Base-by-base conservation (phyloP, 1,139 yeast genomes). In the Hanseniaspora gamundiae region DNA sequence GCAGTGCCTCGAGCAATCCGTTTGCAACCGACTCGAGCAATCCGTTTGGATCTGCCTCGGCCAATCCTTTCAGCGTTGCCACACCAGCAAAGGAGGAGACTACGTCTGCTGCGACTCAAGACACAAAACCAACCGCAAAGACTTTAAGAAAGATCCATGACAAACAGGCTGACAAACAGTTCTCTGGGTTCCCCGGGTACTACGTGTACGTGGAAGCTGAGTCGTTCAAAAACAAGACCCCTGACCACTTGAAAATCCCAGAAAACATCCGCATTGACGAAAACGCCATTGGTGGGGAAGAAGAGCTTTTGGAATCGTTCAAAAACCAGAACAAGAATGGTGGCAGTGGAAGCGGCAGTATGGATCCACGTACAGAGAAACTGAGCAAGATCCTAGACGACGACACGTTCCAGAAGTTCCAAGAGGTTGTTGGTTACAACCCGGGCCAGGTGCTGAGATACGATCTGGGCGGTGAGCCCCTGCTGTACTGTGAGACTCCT, bases 371-470 rank as follows among this genome's bases (percentile, higher is more conserved):
- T 27, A 64, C 66, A 7, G 71, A 62, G 42, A 61, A 57, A 41
- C 42, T 64, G 2, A 57, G 67, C 39, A 70, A 64, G 33, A 57
- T 78, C 67, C 68, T 81, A 49, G 83, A 81, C 48, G 96, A 87
- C 58, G 77, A 76, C 48, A 74, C 73, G 14, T 91, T 91, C 63
- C 88, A 83, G 56, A 74, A 77, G 46, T 91, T 91, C 59, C 74
- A 85, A 28, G 78, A 75, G 43, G 68, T 77, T 3, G 81, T 84
- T 10, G 79, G 79, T 14, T 82, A 81, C 56, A 91, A 91, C 57
- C 91, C 96, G 4, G 70, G 73, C 1, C 98, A 91, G 62, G 84
- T 91, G 2, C 69, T 91, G 39, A 72, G 98, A 46, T 88, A 88
- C 61, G 85, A 86, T 44, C 56, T 79, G 40, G 78, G 78, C 22